Evolutionary conservation across 2,329 filamentous ascomycete genomes (phyloP), one percentile per base, ranked within the genome.

Genomic region (Diaporthe longicolla): DNA sequence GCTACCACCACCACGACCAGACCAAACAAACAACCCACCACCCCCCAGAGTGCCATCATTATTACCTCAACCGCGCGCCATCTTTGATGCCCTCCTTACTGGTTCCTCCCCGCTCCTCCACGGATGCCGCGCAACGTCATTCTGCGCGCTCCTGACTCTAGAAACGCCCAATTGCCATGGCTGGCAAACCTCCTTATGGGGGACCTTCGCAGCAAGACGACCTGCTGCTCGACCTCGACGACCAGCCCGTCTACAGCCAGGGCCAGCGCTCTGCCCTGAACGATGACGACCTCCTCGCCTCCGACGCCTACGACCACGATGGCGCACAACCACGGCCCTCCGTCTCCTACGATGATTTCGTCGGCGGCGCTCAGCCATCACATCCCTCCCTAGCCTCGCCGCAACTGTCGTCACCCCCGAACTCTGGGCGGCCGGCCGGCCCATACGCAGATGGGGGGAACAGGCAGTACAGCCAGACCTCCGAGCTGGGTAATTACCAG

Each of bases 281-380:
- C 82, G 95, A 98, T 82, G 93, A 97, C 78, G 92, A 95, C 77
- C 87, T 97, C 63, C 86, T 96, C 80, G 90, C 91, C 81, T 91
- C 91, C 77, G 95, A 94, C 84, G 90, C 93, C 80, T 91, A 93
- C 80, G 89, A 94, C 79, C 88, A 91, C 76, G 90, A 94, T 77
- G 86, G 89, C 78, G 85, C 89, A 61, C 89, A 90, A 76, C 85
- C 91, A 73, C 93, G 96, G 78, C 94, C 95, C 70, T 98, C 95
- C 35, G 92, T 96, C 70, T 97, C 95, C 74, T 98, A 98, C 84
- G 96, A 98, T 87, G 93, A 97, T 79, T 98, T 98, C 82, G 93
- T 98, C 76, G 96, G 96, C 77, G 91, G 87, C 66, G 86, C 86
- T 76, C 72, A 70, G 9, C 52, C 71, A 48, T 83, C 87, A 70